Base-by-base conservation (phyloP, 768 basidiomycete species). In the Thelephora ganbajun region DNA sequence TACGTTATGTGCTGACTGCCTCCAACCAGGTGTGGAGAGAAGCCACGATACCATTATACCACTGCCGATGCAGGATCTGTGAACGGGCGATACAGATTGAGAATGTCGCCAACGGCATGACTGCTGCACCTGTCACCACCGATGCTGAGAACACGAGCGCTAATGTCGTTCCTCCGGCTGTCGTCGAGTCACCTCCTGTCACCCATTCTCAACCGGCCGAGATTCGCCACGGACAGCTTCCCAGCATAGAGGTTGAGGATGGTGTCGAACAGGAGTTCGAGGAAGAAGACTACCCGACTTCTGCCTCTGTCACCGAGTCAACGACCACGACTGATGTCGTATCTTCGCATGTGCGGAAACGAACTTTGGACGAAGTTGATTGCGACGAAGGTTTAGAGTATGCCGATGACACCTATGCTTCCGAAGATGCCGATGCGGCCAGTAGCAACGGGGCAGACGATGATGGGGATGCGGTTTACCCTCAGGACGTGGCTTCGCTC, bases 61-160 rank as follows among this genome's bases (percentile, higher is more conserved):
- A 80, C 39, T 86, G 83, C 57, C 70, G 75, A 45, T 85, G 83
- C 59, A 66, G 69, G n/a, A 77, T 85, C 35, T 86, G 83, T 59
- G 76, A 83, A 52, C 76, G 84, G 20, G 77, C 83, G 6, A 71
- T 75, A 58, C 60, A 70, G 20, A 65, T 65, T 43, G 74, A 72
- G 5, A 77, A 74, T 49, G 66, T 70, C 23, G 63, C 63, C 19
- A 61, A 65, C 41, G 68, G 65, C 3, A 65, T 64, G 4, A 57
- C 54, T 34, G 42, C 63, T 64, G 11, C 54, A 56, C 47, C 46
- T 9, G 26, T 30, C 26, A 4, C 26, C 26, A 30, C 26, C 9
- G 26, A 35, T n/a, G 14, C 22, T 23, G 51, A 42, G n/a, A 45
- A 48, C n/a, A 35, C 49, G 7, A 36, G 43, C 45, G 35, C 52